These are phyloP conservation scores for Emergomyces pasteurianus DNA, from an alignment of 2,329 filamentous ascomycete genomes.

Conservation along the genomic window DNA sequence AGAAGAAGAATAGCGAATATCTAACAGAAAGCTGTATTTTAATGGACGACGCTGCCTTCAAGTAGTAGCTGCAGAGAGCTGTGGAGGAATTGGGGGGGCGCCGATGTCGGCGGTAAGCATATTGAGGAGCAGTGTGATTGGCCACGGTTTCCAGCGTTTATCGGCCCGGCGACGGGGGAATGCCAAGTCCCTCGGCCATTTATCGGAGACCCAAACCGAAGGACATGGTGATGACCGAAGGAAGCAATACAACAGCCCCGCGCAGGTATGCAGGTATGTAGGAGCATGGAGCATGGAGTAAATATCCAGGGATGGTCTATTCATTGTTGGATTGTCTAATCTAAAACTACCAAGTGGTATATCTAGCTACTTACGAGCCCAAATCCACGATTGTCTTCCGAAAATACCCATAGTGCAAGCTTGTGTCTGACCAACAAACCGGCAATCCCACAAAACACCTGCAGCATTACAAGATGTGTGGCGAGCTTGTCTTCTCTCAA, in stretches of 20 bases:
- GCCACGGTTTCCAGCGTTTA: conserved; percentile 3
- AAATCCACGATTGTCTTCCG: conserved; percentile 59
- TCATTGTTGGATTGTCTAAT: neutral
- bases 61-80: neutral
- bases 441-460: conserved; percentile 62
- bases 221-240: neutral
- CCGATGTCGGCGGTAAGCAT: conserved; percentile 29
- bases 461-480: conserved; percentile 66
- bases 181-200: neutral
- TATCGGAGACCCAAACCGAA: conserved; percentile 7
- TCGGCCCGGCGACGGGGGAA: neutral
- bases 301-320: no score
- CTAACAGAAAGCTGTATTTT: neutral
- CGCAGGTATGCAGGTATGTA: no score
- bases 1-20: neutral
- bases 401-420: conserved; percentile 78
- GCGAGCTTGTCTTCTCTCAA: conserved; percentile 77
- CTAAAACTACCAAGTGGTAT: neutral
- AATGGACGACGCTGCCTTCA: neutral
- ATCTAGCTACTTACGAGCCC: conserved; percentile 8
- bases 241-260: neutral
- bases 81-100: conserved; percentile 18
- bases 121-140: conserved; percentile 19
- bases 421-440: conserved; percentile 78
- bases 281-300: no score